Evolutionary conservation across 768 basidiomycete genomes (phyloP), one percentile per base, ranked within the genome.

Genomic region (Naganishia antarctica): DNA sequence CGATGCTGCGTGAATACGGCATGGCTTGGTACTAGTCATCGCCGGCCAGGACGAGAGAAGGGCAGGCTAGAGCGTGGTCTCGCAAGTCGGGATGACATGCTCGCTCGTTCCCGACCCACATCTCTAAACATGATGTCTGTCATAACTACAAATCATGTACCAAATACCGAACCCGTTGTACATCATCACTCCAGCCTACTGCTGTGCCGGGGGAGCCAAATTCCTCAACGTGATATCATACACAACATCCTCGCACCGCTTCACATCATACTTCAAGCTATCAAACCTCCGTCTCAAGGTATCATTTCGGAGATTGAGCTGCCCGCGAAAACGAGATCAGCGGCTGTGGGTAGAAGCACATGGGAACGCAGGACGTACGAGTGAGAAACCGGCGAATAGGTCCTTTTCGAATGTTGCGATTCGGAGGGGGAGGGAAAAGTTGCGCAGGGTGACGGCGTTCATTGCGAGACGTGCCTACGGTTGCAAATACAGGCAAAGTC

Each of bases 241-340:
- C n/a, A 79, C 75, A 6, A 79, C 78, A 67, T 80, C 78, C 61
- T 81, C 80, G 37, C 79, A 76, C 45, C 72, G 67, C 73, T 79
- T 79, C 43, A 80, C 69, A 57, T 80, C 79, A 70, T 80, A 81
- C 67, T 80, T 80, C 59, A 80, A 68, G 21, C 74, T 73, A 69
- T 80, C 79, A 64, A 80, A 80, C 29, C 76, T 72, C 28, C 79
- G 74, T 43, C 79, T 64, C 13, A 80, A 69, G 26, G 75, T 73
- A 63, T 81, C 80, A 66, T 81, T 81, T 64, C 80, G 77, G 16
- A 81, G 73, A 61, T 81, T 81, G 21, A 80, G 68, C 76, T 76
- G 58, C n/a, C 1, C 25, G 2, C 7, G 46, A 16, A 1, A 29
- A 18, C 21, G 23, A 25, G 46, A 69, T 58, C 61, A 66, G 43